Evolutionary conservation across 2,329 filamentous ascomycete genomes (phyloP).

Genomic region (Mollisiaceae sp.): DNA sequence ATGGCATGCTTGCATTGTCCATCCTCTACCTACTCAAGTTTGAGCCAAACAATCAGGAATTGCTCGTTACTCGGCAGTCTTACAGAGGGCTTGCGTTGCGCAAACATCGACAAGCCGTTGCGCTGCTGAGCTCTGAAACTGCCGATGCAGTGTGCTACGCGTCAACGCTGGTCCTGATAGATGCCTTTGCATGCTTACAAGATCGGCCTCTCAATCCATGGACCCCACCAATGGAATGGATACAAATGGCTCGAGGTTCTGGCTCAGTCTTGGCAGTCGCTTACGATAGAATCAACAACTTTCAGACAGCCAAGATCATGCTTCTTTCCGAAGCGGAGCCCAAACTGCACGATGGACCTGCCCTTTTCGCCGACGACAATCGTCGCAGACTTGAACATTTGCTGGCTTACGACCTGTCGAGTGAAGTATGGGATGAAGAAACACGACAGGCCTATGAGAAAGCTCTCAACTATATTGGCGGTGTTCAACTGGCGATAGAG

Average conservation of each 20-base stretch:
- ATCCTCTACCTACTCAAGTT: slow-evolving; percentile 23
- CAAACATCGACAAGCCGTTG: slow-evolving; percentile 27
- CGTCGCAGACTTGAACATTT: slow-evolving; percentile 14
- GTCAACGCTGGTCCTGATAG: slow-evolving; percentile 25
- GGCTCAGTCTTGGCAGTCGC: slow-evolving; percentile 24
- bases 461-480: slow-evolving; percentile 23
- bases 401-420: slow-evolving; percentile 11
- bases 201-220: slow-evolving; percentile 28
- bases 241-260: slow-evolving; percentile 24
- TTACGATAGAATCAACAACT: slow-evolving; percentile 17
- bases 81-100: slow-evolving; percentile 25
- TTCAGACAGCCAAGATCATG: slow-evolving; percentile 22
- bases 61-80: slow-evolving; percentile 22
- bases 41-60: slow-evolving; percentile 23
- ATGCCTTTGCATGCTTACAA: slow-evolving; percentile 27
- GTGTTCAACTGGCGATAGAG: slow-evolving; percentile 14
- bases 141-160: slow-evolving; percentile 29
- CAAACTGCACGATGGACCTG: background rate
- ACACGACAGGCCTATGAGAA: slow-evolving; percentile 22
- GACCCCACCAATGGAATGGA: slow-evolving; percentile 29
- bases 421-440: slow-evolving; percentile 20
- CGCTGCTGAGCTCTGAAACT: slow-evolving; percentile 13
- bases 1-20: slow-evolving; percentile 25
- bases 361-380: slow-evolving; percentile 16
- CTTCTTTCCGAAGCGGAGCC: slow-evolving; percentile 18